Evolutionary conservation across 371 early-diverging fungal genomes (phyloP), one percentile per base, ranked within the genome.

Genomic region (Rhizopus delemar): DNA sequence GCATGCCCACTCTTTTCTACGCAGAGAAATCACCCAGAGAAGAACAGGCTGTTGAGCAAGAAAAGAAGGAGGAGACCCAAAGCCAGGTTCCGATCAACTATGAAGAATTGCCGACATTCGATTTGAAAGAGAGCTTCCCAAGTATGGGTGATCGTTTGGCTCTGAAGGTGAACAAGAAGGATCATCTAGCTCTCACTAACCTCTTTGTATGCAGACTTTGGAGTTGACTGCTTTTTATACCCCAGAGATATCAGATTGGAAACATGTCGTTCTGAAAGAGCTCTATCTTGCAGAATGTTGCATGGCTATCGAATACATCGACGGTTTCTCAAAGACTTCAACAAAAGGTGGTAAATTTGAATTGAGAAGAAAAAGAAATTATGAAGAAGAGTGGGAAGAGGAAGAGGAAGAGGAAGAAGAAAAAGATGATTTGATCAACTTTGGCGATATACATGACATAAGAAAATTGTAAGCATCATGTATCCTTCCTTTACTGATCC

Each of bases 321-420:
- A 12, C 31, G 69, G 65, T 8, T 65, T 65, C 35, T 33, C 50
- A 32, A 58, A 61, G n/a, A 48, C 52, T 3, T 33, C 48, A 35
- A 63, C 59, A 32, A 69, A 62, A 49, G 65, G 65, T 4, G 69
- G 69, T n/a, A 69, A 65, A 59, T 69, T 69, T 13, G 69, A 69
- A 34, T 51, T 56, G 12, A 57, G 57, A 39, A 58, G 57, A n/a
- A 48, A 64, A 29, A 48, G 51, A 22, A 56, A 56, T 22, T 55
- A 52, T 32, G 45, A 51, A 22, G 51, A 66, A 51, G 45, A 66
- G 16, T 56, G 45, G 38, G 29, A 43, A 43, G n/a, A 13, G 38
- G 28, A 57, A 32, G 29, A 57, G 5, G 52, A 60, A 31, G 43
- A 59, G 0, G 41, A 41, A 16, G 59, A 51, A 15, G 59, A 52